A percentile compares a stretch with the other conserved stretches of the same genome.
These are phyloP conservation scores for Talaromyces sp. DNA, from an alignment of 2,329 filamentous ascomycete genomes.

Conservation along the genomic window DNA sequence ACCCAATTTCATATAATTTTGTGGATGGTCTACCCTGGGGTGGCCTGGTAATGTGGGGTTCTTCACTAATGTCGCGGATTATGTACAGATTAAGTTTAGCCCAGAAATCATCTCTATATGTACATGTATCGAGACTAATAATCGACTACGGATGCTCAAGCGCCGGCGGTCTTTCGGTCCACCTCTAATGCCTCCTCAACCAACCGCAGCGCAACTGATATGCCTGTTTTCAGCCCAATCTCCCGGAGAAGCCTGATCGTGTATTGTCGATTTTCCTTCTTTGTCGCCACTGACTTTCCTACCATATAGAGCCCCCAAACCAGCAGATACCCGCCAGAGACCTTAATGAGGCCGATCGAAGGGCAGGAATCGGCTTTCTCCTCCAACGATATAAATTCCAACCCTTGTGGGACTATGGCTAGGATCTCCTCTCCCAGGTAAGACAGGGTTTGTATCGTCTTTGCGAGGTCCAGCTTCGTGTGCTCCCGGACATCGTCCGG, in stretches of 20 bases:
- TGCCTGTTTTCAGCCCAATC: background rate
- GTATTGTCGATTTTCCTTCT: background rate
- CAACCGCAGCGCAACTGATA: background rate
- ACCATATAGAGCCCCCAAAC: background rate
- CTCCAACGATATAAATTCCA: background rate
- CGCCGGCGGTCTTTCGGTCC: background rate
- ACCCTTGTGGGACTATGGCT: background rate
- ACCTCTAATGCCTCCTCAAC: background rate
- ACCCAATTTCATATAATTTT: background rate
- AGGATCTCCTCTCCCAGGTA: background rate
- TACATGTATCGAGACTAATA: too few relatives aligned
- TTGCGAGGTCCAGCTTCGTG: background rate
- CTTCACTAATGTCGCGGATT: too few relatives aligned
- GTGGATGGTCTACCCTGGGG: too few relatives aligned
- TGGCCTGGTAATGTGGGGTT: background rate
- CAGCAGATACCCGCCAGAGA: background rate
- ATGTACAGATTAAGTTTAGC: too few relatives aligned
- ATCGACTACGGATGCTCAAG: background rate
- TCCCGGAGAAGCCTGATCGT: background rate
- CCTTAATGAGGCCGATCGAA: background rate
- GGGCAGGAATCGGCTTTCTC: background rate
- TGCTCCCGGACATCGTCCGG: background rate
- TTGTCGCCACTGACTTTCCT: background rate
- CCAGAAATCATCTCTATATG: too few relatives aligned
- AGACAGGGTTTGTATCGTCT: background rate